Evolutionary conservation across 768 basidiomycete genomes (phyloP).

Genomic region (Podaxis sp.): DNA sequence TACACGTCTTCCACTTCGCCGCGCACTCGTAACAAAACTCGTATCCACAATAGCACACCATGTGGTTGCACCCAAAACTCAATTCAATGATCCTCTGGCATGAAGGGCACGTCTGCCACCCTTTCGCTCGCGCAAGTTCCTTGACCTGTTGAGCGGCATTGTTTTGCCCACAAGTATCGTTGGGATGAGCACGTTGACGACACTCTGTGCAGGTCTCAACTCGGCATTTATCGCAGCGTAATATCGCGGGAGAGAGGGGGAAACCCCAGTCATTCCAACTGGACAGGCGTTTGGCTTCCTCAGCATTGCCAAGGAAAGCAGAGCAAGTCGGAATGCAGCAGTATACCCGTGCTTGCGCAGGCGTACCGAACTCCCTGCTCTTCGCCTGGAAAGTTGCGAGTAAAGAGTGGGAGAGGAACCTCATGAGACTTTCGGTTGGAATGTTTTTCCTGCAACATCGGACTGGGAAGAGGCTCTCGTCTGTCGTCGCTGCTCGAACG

Average conservation of each 20-base stretch:
- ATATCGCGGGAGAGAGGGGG: background rate
- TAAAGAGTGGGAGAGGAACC: slow-evolving; percentile 7
- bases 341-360: slow-evolving; percentile 16
- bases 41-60: slow-evolving; percentile 53
- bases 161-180: slow-evolving; percentile 22
- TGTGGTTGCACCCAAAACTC: slow-evolving; percentile 56
- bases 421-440: background rate
- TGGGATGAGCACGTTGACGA: slow-evolving; percentile 12
- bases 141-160: slow-evolving; percentile 35
- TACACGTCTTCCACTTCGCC: slow-evolving; percentile 56
- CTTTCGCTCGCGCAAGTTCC: slow-evolving; percentile 37
- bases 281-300: slow-evolving; percentile 1
- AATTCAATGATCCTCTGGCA: slow-evolving; percentile 56
- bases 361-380: slow-evolving; percentile 14
- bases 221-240: slow-evolving; percentile 9
- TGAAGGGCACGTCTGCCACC: slow-evolving; percentile 63
- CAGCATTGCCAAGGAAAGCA: slow-evolving; percentile 12
- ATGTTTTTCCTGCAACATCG: slow-evolving; percentile 19
- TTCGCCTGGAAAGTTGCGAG: slow-evolving; percentile 13
- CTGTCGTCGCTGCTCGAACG: slow-evolving; percentile 16
- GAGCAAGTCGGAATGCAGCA: slow-evolving; percentile 17
- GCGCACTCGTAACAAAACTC: slow-evolving; percentile 69
- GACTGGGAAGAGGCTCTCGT: slow-evolving; percentile 18
- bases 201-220: slow-evolving; percentile 13
- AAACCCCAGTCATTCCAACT: background rate